Base-by-base conservation (phyloP, 2,329 filamentous ascomycete genomes). In the Tolypocladium nubicola region DNA sequence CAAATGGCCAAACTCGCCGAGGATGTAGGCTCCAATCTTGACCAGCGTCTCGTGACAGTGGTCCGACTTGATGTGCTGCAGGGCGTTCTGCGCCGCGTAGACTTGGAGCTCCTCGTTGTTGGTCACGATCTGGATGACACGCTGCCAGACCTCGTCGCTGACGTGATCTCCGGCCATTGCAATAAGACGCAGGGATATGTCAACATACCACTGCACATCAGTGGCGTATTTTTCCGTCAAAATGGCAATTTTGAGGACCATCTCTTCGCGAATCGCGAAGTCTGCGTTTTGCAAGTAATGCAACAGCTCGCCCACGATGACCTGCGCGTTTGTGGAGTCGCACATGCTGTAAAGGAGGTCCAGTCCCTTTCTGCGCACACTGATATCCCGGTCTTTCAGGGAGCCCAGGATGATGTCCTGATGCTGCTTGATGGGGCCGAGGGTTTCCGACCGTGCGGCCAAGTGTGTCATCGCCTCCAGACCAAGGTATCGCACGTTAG, bases 301-400 rank as follows among this genome's bases (percentile, higher is more conserved):
- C 56, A 99, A 76, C 54, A 99, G 84, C 75, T 99, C 94, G 59
- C 89, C 88, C 43, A 99, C 94, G 63, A 99, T 96, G 11, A 90
- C 86, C 62, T 90, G 88, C 9, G 94, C 91, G 72, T 99, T 99
- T n/a, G 87, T 87, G 39, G 89, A 84, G 73, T 99, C 94, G 71
- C 95, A 99, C 94, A 99, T 99, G 83, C 94, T 99, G 82, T 99
- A 99, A 39, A 99, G 82, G 57, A 99, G 76, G 73, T 99, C 95
- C 53, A 99, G 81, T 59, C 93, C 94, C 74, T 99, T 97, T 64
- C 94, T 85, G 60, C 95, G 86, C 52, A 99, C 94, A 69, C 93
- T 97, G 66, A 99, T 99, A 71, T 99, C 94, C 59, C 94, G 83
- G 70, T 99, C 94, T 69, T 94, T 90, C 49, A 99, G 78, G 0